Evolutionary conservation across 2,329 filamentous ascomycete genomes (phyloP), one percentile per base, ranked within the genome.

Genomic region (Pyrenophora seminiperda): DNA sequence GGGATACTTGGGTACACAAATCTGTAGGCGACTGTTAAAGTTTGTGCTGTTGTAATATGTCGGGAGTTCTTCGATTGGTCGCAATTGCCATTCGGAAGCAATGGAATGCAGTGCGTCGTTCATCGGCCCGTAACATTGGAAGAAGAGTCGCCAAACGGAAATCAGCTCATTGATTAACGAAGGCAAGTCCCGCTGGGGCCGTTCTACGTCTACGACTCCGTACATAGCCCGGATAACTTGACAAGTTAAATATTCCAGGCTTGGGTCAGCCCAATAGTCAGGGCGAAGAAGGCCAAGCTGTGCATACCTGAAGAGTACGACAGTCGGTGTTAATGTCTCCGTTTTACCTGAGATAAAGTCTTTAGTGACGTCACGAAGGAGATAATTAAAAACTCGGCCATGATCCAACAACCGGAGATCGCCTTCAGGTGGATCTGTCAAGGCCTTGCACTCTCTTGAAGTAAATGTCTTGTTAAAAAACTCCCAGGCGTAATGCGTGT

Each of bases 111-210:
- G 20, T 7, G 57, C 18, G 6, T 50, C 47, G 14, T 51, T 46
- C 5, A 50, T 42, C 15, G 19, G 19, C 17, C 63, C 67, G 48
- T 63, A 61, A 40, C 58, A 64, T 38, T 71, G 68, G 41, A 72
- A 71, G 47, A 71, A 66, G 14, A 72, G 41, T 15, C 59, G 62
- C 69, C 69, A 73, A 6, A 72, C 46, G 3, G 66, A 66, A 7
- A 71, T 30, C 2, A 73, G 57, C 53, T 73, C 70, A 4, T 39
- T 33, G 2, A 70, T 47, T 31, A 70, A 40, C 3, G 49, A 44
- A 18, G 65, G 57, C 10, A 67, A 24, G 24, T 58, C 48, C 31
- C 48, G 47, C 30, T 47, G 53, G n/a, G 42, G 27, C 7, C n/a
- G n/a, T 34, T 31, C 13, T 45, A 19, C 9, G 50, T n/a, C n/a